phyloP scores from a whole-genome alignment of 768 basidiomycete species.

The Russula sp. region DNA sequence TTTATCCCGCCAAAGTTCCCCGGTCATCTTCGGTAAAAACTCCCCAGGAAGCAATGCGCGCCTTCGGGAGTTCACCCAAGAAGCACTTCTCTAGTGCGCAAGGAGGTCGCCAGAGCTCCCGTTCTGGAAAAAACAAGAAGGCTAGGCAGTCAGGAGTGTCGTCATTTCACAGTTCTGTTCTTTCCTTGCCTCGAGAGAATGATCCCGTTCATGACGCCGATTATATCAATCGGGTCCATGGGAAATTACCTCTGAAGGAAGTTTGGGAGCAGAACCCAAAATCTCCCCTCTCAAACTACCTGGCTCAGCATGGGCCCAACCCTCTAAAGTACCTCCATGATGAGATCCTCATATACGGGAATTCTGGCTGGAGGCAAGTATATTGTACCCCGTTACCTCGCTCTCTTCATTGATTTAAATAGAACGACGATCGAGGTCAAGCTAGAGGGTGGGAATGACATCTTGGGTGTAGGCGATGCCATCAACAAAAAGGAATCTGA shows the following conservation, averaged over 20 bases:
- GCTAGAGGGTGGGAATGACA: constrained; percentile 33
- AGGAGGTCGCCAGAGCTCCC: constrained; percentile 9
- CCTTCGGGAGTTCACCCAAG: constrained; percentile 20
- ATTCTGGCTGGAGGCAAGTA: constrained; percentile 48
- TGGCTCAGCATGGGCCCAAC: constrained; percentile 30
- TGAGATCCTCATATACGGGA: constrained; percentile 36
- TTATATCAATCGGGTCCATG: constrained; percentile 37
- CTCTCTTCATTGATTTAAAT: constrained; percentile 11
- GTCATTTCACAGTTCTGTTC: constrained; percentile 13
- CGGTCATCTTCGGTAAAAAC: constrained; percentile 8
- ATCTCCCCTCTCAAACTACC: constrained; percentile 48
- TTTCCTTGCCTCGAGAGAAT: constrained; percentile 16
- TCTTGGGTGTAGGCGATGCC: constrained; percentile 64
- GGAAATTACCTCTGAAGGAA: constrained; percentile 34
- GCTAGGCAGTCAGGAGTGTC: constrained; percentile 7
- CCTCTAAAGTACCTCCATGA: constrained; percentile 35
- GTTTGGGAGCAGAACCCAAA: constrained; percentile 48
- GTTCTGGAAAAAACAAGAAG: constrained; percentile 6
- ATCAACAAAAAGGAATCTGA: constrained; percentile 60
- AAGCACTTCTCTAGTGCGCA: constrained; percentile 12
- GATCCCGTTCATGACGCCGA: constrained; percentile 40
- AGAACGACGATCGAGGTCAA: constrained; percentile 27
- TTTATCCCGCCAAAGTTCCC: constrained; percentile 16
- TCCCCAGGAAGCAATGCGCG: constrained; percentile 19
- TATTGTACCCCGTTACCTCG: background rate